Base-by-base conservation (phyloP, 768 basidiomycete species). In the Auricularia auricula-judae region DNA sequence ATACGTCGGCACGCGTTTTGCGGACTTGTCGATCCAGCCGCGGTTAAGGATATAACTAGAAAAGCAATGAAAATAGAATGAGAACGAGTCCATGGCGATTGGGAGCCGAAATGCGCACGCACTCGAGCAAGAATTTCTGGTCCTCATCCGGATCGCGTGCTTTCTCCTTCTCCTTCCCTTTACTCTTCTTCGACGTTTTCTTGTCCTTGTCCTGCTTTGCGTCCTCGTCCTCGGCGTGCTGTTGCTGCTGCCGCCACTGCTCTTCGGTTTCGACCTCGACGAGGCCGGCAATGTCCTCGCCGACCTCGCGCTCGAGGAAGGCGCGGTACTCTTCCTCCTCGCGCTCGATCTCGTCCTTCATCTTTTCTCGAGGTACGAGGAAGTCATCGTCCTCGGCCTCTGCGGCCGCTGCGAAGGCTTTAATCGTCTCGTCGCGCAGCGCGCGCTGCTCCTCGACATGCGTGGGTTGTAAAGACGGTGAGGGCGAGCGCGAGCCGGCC, bases 11-110 rank as follows among this genome's bases (percentile, higher is more conserved):
- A 94, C 77, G 64, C 85, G 87, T 14, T 82, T 79, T 23, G 82
- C 76, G 1, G 86, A 79, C 61, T 82, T 84, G 74, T 98, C 97
- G 60, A 99, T 86, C 97, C 97, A 99, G 1, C 96, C 97, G 35
- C 97, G 91, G 73, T 96, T 95, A 23, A 98, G 79, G 68, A 99
- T 97, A 74, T 97, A 99, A 74, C 95, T 98, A 70, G 1, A 44
- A 62, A 18, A 54, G 23, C 59, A 23, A 11, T 2, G 34, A 29
- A 8, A 51, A 18, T 23, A 54, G 23, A 14, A 62, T 60, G 39
- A 56, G 51, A 7, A 42, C 8, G 63, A 60, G 16, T 11, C 66
- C 54, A 60, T 62, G 3, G 63, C 11, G 29, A 29, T 64, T 61
- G 65, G 18, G 18, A 53, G 33, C 0, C 8, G 39, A 42, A 23